Evolutionary conservation across 2,329 filamentous ascomycete genomes (phyloP), one percentile per base, ranked within the genome.

Genomic region (Epicoccum sorghinum): DNA sequence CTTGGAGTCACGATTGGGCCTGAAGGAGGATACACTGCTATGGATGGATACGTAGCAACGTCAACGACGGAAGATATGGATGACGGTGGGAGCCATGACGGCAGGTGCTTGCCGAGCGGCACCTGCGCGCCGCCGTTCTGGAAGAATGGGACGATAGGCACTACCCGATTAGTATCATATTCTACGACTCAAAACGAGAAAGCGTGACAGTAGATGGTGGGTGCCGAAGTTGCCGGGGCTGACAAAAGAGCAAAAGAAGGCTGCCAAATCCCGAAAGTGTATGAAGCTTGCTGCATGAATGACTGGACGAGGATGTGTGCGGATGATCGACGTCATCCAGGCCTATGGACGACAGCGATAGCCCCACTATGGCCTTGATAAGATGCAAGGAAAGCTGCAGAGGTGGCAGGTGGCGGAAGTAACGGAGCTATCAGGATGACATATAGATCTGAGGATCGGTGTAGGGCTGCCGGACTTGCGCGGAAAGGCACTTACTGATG

Each of bases 111-210:
- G 30, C 58, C 64, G 58, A 74, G 67, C 55, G 71, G 72, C 59
- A 66, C 64, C 66, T 75, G 72, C 60, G 57, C 69, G 55, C 65
- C 69, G 57, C 65, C 70, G 69, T 72, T 50, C 44, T 71, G 71
- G 47, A 65, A 47, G 65, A 67, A 72, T 54, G 71, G 69, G 27
- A 68, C 64, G 60, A 73, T 63, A 50, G 70, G 68, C 72, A 75
- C 72, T 75, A 60, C 53, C 39, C 52, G 54, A 56, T 70, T 64
- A 72, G 69, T 65, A 55, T 59, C 22, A 46, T 55, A 38, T 50
- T 58, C 57, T 60, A 58, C 59, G 46, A 54, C 47, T 60, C 41
- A 32, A 29, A 58, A 52, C 38, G 44, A 46, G 57, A 40, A 59
- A 52, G 36, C 33, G 12, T 33, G 27, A 29, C 12, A 24, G 44